Evolutionary conservation across 129 eudicot species (phyloP), one percentile per base, ranked within the genome.

Genomic region (Silybum marianum): DNA sequence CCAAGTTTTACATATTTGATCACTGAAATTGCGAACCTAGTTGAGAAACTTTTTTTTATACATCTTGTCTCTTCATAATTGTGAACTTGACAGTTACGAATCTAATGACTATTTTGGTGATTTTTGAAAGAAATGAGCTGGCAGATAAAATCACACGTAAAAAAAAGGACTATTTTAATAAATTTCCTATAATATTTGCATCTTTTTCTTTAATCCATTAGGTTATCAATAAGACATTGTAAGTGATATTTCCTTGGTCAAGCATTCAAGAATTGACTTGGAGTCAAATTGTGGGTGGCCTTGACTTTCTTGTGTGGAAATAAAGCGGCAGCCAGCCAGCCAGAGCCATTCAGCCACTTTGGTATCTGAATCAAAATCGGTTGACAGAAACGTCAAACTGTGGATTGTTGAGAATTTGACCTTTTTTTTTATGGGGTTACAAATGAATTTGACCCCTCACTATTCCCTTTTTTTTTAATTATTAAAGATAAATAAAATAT

Each of bases 321-420:
- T 4, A 6, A 72, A 38, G 70, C 21, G 78, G 60, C n/a, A 70
- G 72, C 28, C 62, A 30, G 51, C 4, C 36, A 32, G 36, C 36
- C 36, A 38, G 70, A 30, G 36, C 36, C 36, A 38, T 38, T 28
- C 72, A 30, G 36, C 77, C 83, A 60, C 60, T 71, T 78, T 16
- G 1, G 7, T 32, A 10, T 48, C 40, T 39, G 73, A 38, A 39
- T 80, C 78, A 23, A 16, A 72, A 36, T 80, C 9, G 51, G 77
- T 80, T 18, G 84, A 80, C 81, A 78, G 21, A 80, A 81, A 24
- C 32, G 73, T 80, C 78, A 80, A 80, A 72, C 16, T 24, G n/a
- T 34, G 84, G 25, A 78, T 73, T 60, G 84, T 80, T 62, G 39
- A 23, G 73, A n/a, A 72, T 60, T 63, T 39, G 84, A 60, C 84